phyloP scores from a whole-genome alignment of 176 grass and related monocot genomes.

The Eragrostis curvula region DNA sequence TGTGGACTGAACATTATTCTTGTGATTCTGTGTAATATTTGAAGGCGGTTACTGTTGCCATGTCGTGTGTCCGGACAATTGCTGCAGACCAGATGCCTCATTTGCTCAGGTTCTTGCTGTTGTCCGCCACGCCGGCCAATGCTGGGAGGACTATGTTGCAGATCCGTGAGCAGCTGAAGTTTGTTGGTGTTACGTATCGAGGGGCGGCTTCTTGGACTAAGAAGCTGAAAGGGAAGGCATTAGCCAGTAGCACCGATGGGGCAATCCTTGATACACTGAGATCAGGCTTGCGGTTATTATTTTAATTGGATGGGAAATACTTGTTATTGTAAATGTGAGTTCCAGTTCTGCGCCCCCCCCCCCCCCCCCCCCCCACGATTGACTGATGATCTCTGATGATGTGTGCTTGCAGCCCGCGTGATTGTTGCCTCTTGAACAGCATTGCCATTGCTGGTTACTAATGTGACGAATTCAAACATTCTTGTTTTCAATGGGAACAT shows the following conservation, averaged over 20 bases:
- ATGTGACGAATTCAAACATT: no score
- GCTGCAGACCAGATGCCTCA: constrained; percentile 74
- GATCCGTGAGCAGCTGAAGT: constrained; percentile 83
- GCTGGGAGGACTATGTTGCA: constrained; percentile 77
- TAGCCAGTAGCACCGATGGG: constrained; percentile 60
- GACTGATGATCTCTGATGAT: no score
- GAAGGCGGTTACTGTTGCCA: constrained; percentile 80
- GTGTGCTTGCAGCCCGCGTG: no score
- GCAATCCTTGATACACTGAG: constrained; percentile 72
- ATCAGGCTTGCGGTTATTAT: constrained; percentile 88
- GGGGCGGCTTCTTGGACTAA: constrained; percentile 61
- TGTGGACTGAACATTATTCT: constrained; percentile 16
- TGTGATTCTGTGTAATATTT: constrained; percentile 37
- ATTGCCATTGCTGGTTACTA: no score
- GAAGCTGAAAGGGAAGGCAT: constrained; percentile 85
- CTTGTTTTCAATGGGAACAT: no score
- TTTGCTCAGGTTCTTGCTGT: constrained; percentile 83
- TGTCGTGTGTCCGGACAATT: constrained; percentile 89
- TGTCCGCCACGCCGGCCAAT: constrained; percentile 76
- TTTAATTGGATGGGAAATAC: no score
- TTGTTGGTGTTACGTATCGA: constrained; percentile 60
- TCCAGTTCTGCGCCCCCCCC: no score
- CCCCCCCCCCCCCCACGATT: no score
- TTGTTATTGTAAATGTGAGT: no score
- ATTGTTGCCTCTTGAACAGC: no score